These are phyloP conservation scores for Drechslera avenae DNA, from an alignment of 2,329 filamentous ascomycete genomes.

Conservation along the genomic window DNA sequence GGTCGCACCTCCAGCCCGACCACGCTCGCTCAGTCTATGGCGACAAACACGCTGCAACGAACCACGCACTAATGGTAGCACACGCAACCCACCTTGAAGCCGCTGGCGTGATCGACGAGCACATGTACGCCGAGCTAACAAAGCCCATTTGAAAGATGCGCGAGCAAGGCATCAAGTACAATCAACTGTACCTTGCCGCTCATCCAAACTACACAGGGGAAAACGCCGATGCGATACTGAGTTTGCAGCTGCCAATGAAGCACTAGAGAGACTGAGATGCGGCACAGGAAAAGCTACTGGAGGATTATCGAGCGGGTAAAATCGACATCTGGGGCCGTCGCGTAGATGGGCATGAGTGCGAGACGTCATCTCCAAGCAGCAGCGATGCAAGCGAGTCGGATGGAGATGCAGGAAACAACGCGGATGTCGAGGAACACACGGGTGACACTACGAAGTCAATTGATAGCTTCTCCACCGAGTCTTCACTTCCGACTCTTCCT, in stretches of 20 bases:
- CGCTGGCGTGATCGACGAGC: slow-evolving; percentile 14
- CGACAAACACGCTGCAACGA: slow-evolving; percentile 21
- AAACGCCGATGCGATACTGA: slow-evolving; percentile 16
- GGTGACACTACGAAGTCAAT: background rate
- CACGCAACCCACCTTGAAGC: slow-evolving; percentile 14
- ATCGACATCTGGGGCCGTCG: slow-evolving; percentile 25
- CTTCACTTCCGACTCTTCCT: background rate
- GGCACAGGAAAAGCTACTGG: slow-evolving; percentile 16
- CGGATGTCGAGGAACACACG: background rate
- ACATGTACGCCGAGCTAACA: slow-evolving; percentile 17
- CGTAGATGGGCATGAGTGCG: too few relatives aligned
- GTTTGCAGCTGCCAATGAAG: slow-evolving; percentile 16
- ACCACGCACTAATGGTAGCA: slow-evolving; percentile 18
- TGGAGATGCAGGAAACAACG: too few relatives aligned
- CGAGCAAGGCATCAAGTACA: slow-evolving; percentile 16
- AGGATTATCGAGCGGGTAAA: slow-evolving; percentile 20
- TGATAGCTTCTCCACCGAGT: background rate
- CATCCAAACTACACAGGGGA: slow-evolving; percentile 12
- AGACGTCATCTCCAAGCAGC: too few relatives aligned
- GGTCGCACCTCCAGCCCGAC: background rate
- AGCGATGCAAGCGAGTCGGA: too few relatives aligned
- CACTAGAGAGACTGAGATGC: slow-evolving; percentile 20
- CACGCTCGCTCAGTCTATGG: slow-evolving; percentile 21
- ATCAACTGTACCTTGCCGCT: slow-evolving; percentile 16
- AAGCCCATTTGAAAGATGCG: slow-evolving; percentile 20